Evolutionary conservation across 805 yeast species (phyloP), one percentile per base, ranked within the genome.

Genomic region (Wickerhamomyces kurtzmanii): DNA sequence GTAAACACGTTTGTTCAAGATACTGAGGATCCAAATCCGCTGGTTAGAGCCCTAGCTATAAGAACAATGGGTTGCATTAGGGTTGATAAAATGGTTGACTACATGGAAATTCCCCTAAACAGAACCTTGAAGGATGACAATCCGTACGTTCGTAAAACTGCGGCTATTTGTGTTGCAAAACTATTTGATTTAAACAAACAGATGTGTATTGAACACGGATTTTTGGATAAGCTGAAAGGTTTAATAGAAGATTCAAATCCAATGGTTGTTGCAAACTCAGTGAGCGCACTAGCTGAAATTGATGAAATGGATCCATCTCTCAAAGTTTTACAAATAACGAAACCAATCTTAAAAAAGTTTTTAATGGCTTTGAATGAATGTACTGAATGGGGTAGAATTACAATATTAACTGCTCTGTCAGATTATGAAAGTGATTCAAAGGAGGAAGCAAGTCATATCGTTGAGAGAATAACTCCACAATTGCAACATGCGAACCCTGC

Each of bases 51-150:
- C 1, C 70, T 91, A 57, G 97, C 99, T 1, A 87, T 91, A 34
- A 72, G 98, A 47, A 91, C 99, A 9, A 91, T 91, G 99, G 97
- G 98, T 1, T 89, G 96, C 59, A 86, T 91, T 28, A 65, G 97
- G 24, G 97, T 91, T 12, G 94, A 83, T 47, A 87, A 82, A 53
- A 87, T 91, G 75, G 83, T 86, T 23, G 97, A 89, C 49, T 91
- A 91, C 51, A 73, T 91, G 75, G 91, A 85, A 38, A 76, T 79
- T 13, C 98, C 98, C 1, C 62, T 91, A 38, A 75, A 77, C 37
- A 69, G 82, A 43, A 87, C 97, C 2, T 60, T 91, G 42, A 67
- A 64, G 33, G 98, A 91, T 57, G 96, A 87, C 47, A 87, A 87
- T 49, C 97, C 99, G 2, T 91, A 91, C 49, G 99, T 91, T 27